A percentile compares a stretch with the other conserved stretches of the same genome.
Conservation (phyloP, 2,329 filamentous ascomycete species). For the Capronia epimyces region DNA sequence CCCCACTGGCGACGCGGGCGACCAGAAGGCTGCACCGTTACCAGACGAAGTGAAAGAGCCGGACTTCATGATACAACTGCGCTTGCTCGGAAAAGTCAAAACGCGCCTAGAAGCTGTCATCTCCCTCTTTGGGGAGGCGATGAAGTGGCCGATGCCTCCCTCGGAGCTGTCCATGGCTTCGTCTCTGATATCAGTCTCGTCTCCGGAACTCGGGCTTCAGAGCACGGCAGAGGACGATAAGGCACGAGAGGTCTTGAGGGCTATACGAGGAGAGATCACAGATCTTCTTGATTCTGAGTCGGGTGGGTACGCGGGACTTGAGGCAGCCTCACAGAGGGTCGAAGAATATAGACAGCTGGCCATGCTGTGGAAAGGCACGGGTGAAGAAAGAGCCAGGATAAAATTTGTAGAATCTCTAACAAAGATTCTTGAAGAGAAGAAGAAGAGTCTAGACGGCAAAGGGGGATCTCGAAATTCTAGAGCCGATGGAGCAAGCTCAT, state of each 20-base stretch:
- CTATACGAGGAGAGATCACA: conserved; percentile 65
- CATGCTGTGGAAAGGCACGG: conserved; percentile 89
- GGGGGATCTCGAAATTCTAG: conserved; percentile 39
- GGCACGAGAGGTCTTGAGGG: conserved; percentile 71
- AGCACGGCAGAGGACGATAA: conserved; percentile 74
- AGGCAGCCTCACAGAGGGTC: conserved; percentile 67
- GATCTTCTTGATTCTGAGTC: conserved; percentile 56
- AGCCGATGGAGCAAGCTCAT: conserved; percentile 35
- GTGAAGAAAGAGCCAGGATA: conserved; percentile 78
- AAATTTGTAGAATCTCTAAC: conserved; percentile 77
- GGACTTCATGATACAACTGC: conserved; percentile 68
- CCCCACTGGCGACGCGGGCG: conserved; percentile 1
- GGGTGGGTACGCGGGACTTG: conserved; percentile 62
- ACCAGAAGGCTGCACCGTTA: conserved; percentile 12
- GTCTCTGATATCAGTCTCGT: conserved; percentile 84
- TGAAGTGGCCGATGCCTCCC: conserved; percentile 89
- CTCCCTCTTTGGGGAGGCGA: conserved; percentile 85
- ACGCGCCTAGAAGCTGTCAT: conserved; percentile 82
- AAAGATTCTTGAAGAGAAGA: conserved; percentile 73
- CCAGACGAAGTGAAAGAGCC: conserved; percentile 45
- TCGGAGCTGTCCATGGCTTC: conserved; percentile 79
- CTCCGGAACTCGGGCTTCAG: conserved; percentile 64
- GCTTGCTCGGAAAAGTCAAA: conserved; percentile 75
- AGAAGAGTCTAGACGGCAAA: conserved; percentile 41
- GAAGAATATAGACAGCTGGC: conserved; percentile 71